A percentile compares a stretch with the other conserved stretches of the same genome.
These are phyloP conservation scores for Sporothrix inflata DNA, from an alignment of 2,329 filamentous ascomycete genomes.

Conservation along the genomic window DNA sequence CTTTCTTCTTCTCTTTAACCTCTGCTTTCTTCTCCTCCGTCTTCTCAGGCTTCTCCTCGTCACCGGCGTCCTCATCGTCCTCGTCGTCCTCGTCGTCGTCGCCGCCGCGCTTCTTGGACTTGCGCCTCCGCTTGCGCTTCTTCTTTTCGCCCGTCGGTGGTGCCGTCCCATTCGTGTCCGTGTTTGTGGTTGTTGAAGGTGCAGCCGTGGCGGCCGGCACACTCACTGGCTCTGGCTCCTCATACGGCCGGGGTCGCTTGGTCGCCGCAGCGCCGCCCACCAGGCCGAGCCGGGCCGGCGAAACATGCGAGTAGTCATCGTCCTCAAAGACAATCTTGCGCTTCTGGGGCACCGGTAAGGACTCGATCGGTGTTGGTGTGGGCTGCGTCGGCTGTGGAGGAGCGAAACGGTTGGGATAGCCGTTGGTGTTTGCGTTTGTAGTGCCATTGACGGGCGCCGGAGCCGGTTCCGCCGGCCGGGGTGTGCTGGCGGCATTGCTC, in stretches of 20 bases:
- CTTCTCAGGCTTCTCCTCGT: not conserved
- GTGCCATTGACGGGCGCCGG: not conserved
- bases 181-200: not conserved
- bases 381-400: not conserved
- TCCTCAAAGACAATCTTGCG: slow-evolving; percentile 38
- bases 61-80: not conserved
- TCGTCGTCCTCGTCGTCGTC: slow-evolving; percentile 2
- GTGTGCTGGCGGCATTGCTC: slow-evolving; percentile 29
- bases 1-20: not conserved
- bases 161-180: slow-evolving; percentile 6
- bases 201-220: not conserved
- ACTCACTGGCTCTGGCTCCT: not conserved
- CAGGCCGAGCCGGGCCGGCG: not conserved
- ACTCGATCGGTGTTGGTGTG: slow-evolving; percentile 30
- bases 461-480: not conserved
- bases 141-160: slow-evolving; percentile 27
- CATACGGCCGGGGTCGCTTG: slow-evolving; percentile 23
- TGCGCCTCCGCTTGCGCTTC: slow-evolving; percentile 31
- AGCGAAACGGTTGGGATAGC: not conserved
- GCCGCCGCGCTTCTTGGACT: slow-evolving; percentile 31
- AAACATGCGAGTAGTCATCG: slow-evolving; percentile 27
- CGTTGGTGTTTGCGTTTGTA: not conserved
- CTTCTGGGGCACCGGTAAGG: slow-evolving; percentile 10
- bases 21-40: not conserved
- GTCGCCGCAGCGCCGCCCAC: slow-evolving; percentile 4